phyloP scores from a whole-genome alignment of 2,329 filamentous ascomycete genomes.

The Madurella fahalii region DNA sequence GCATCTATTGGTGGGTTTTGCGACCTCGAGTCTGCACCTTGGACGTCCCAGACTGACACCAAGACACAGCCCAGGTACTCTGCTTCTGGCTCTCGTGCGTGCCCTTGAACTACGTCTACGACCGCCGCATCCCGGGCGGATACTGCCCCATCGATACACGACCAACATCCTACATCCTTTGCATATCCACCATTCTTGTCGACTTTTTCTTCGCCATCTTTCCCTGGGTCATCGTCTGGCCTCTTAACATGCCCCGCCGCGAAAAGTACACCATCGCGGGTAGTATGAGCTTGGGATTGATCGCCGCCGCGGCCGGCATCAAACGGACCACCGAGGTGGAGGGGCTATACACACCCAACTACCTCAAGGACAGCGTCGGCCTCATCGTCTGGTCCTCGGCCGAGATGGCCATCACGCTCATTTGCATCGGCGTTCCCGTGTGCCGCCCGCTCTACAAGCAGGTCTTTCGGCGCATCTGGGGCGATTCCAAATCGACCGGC shows the following conservation, averaged over 20 bases:
- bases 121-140: constrained; percentile 10
- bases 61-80: constrained; percentile 14
- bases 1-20: constrained; percentile 17
- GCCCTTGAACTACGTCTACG: constrained; percentile 14
- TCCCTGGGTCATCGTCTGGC: constrained; percentile 17
- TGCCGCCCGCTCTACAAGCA: constrained; percentile 14
- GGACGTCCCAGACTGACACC: background rate
- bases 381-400: constrained; percentile 17
- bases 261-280: constrained; percentile 20
- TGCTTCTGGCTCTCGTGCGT: constrained; percentile 20
- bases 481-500: constrained; percentile 1
- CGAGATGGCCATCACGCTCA: constrained; percentile 18
- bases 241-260: constrained; percentile 14
- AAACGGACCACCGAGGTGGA: constrained; percentile 15
- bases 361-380: constrained; percentile 15
- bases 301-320: constrained; percentile 17
- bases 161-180: constrained; percentile 17
- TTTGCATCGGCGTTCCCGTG: constrained; percentile 19
- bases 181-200: constrained; percentile 13
- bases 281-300: constrained; percentile 20
- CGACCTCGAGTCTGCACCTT: background rate
- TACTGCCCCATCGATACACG: constrained; percentile 14
- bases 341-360: constrained; percentile 14
- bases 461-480: constrained; percentile 9
- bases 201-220: constrained; percentile 21